Evolutionary conservation across 2,329 filamentous ascomycete genomes (phyloP), one percentile per base, ranked within the genome.

Genomic region (Colletotrichum camelliae): DNA sequence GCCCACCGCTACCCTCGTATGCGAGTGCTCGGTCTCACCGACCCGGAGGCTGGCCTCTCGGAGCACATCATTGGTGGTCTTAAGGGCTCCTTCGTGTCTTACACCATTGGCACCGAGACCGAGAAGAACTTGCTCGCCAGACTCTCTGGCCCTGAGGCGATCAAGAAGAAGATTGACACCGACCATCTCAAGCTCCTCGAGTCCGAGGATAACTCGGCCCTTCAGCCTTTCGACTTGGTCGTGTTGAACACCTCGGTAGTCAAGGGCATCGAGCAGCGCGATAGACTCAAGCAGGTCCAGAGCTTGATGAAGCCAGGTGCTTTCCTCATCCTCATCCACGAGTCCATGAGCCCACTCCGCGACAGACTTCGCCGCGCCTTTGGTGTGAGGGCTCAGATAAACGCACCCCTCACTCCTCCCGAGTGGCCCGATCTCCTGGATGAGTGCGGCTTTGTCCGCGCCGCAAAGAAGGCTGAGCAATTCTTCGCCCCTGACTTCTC

Each of bases 61-160:
- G 78, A 80, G 55, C 78, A 82, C 31, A 72, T 87, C 6, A 67
- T 87, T 0, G 87, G 85, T 12, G 88, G 88, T 2, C 87, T 86
- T 5, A 87, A 86, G 4, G 83, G 82, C 13, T 81, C 86, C 0
- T 80, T 77, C 15, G 29, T 61, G 7, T 71, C 75, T 4, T 85
- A 85, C 72, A 81, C 78, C 2, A 82, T 79, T 52, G 84, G 83
- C 1, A 82, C 83, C 39, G 77, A 83, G 71, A 78, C 79, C 7
- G 64, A 67, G 18, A 71, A 75, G 7, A 81, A 81, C 9, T 65
- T 84, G 1, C 66, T 77, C 0, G 31, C 66, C 8, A 78, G 80
- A 2, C 21, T 82, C 2, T 61, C 73, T 1, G 37, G 58, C 3
- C 79, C 81, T 52, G 81, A 84, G 16, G 78, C 80, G 0, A 80